Base-by-base conservation (phyloP, 2,329 filamentous ascomycete genomes). In the Aureobasidium zeae region DNA sequence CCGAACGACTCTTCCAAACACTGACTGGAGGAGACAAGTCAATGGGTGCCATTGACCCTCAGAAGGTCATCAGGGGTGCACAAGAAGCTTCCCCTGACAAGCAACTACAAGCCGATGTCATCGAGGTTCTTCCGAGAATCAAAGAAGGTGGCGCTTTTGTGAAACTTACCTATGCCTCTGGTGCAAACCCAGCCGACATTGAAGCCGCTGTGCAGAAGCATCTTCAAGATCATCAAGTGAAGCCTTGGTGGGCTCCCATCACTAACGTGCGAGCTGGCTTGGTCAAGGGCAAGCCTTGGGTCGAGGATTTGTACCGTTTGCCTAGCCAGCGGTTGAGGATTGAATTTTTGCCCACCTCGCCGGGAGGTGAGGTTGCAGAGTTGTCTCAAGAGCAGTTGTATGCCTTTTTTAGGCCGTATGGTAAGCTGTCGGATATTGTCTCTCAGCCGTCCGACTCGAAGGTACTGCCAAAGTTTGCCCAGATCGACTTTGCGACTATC, bases 111-210 rank as follows among this genome's bases (percentile, higher is more conserved):
- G 53, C 94, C 35, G 78, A 81, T 46, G 77, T 94, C 34, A 84
- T 79, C 3, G 82, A 94, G 55, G 81, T 95, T 12, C 63, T 95
- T 13, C 87, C 88, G 0, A 75, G 87, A 3, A 70, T 93, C 20
- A 88, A 93, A 55, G 91, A 98, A 57, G 91, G 91, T 12, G 91
- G 91, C 10, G 86, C 86, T 1, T 96, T 93, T 59, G 80, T 96
- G 60, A 95, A 93, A 61, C 87, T 93, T 58, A 73, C 72, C 12
- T 53, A 68, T 45, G 33, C 22, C 1, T 59, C 30, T 20, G 45
- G 38, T 13, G 39, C 45, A 6, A 37, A 71, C 2, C 32, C 22
- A 9, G 65, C 67, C 15, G 72, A 78, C 20, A 69, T 86, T 11
- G 78, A 81, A 64, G 70, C 67, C 15, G 70, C 68, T 2, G 65